Evolutionary conservation across 2,329 filamentous ascomycete species (phyloP), one percentile per base, ranked within the genome.

Genomic region (Drechslerella coelobrocha): DNA sequence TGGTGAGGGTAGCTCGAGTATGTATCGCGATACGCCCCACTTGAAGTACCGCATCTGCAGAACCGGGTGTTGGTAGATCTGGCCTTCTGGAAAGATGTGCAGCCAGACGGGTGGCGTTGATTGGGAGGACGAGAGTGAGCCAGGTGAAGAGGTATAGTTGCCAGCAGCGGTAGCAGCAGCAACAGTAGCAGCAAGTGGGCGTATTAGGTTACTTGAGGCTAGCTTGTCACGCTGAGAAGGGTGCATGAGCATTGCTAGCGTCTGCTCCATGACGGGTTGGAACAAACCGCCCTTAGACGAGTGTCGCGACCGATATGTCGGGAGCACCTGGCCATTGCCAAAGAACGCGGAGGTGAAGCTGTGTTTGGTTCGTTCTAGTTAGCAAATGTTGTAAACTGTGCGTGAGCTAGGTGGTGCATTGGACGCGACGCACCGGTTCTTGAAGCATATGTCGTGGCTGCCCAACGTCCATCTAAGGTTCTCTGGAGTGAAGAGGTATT

Each of bases 371-470:
- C 23, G 53, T 53, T 37, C 8, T 14, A 48, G 45, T 55, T 10
- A 53, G 41, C 23, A 14, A 26, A n/a, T 14, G n/a, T n/a, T n/a
- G 19, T 39, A 19, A 37, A 21, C 1, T 4, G 26, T 41, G 9
- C n/a, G n/a, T 41, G 41, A 9, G 17, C 29, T 4, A 2, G 41
- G 9, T 9, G 19, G 17, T 45, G 19, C 3, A 45, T 45, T 7
- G 4, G 2, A 45, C 5, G 5, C 19, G 41, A 19, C 19, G 8
- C 19, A 65, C 66, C 51, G 61, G 37, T 61, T 63, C 76, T 88
- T 88, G 79, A 95, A 99, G 80, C 92, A 97, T 69, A 99, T 92
- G 79, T 99, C 94, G 78, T 97, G 91, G 76, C 92, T 95, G 23
- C 91, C 94, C 60, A 99, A 84, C 8, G 88, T 87, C 91, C 92